Evolutionary conservation across 352 stramenopile genomes (phyloP).

Genomic region (Pythium coloratum): DNA sequence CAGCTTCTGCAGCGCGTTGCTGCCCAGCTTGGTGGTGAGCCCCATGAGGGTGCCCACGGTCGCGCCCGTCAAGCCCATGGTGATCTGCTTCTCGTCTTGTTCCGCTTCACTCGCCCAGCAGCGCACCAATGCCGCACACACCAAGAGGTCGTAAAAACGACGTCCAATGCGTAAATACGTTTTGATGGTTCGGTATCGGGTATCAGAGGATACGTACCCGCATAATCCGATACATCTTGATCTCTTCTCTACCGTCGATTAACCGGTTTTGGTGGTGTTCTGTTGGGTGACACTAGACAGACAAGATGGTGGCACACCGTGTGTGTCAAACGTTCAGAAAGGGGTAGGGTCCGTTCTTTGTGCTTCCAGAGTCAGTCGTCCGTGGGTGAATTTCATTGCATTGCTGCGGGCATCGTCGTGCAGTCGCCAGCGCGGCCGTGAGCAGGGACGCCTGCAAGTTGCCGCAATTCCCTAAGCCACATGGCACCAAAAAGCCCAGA

Average conservation of each 20-base stretch:
- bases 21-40: slow-evolving; percentile 81
- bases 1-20: slow-evolving; percentile 82
- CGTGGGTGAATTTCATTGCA: neutral
- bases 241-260: neutral
- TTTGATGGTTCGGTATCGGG: no score
- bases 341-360: neutral
- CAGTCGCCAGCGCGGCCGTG: neutral
- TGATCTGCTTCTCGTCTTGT: slow-evolving; percentile 19
- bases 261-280: no score
- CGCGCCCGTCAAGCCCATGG: slow-evolving; percentile 73
- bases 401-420: no score
- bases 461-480: neutral
- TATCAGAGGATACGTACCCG: neutral
- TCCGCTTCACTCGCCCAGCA: slow-evolving; percentile 8
- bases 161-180: slow-evolving; percentile 1
- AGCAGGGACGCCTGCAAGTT: slow-evolving; percentile 3
- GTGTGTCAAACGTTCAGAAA: neutral
- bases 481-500: neutral
- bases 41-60: slow-evolving; percentile 69
- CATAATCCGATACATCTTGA: neutral
- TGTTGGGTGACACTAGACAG: neutral
- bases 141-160: slow-evolving; percentile 5
- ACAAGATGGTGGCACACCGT: neutral
- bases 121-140: slow-evolving; percentile 18
- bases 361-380: neutral